Evolutionary conservation across 331 rosid species (phyloP).

Genomic region (Dryas integrifolia): DNA sequence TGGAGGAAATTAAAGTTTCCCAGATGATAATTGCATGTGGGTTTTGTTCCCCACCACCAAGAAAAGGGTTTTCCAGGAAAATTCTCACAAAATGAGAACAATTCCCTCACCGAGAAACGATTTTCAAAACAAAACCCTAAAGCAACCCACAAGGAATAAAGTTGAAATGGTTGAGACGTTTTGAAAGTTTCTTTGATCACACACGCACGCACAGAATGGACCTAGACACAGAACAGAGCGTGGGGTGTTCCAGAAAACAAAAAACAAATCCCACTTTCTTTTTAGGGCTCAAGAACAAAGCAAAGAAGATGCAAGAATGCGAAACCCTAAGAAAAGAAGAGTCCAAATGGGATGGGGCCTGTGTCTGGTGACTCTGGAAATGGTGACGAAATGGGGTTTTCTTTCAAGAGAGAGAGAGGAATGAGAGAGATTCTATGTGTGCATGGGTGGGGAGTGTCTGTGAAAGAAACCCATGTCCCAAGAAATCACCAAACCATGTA

Average conservation of each 20-base stretch:
- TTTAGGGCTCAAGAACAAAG: slow-evolving; percentile 34
- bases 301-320: not conserved
- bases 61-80: not conserved
- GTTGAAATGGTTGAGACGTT: slow-evolving; percentile 12
- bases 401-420: slow-evolving; percentile 23
- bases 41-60: not conserved
- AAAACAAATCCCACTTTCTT: slow-evolving; percentile 1
- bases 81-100: slow-evolving; percentile 6
- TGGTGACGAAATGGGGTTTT: slow-evolving; percentile 33
- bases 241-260: slow-evolving; percentile 6
- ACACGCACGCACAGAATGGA: not conserved
- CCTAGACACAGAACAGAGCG: not conserved
- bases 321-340: slow-evolving; percentile 12
- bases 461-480: slow-evolving; percentile 45
- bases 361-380: slow-evolving; percentile 25
- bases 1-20: not conserved
- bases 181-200: slow-evolving; percentile 1
- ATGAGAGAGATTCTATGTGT: slow-evolving; percentile 46
- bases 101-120: slow-evolving; percentile 17
- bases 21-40: not conserved
- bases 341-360: slow-evolving; percentile 24
- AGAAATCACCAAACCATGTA: slow-evolving; percentile 21
- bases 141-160: slow-evolving; percentile 7
- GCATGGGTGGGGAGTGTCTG: slow-evolving; percentile 48
- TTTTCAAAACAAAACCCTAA: slow-evolving; percentile 25